Evolutionary conservation across 371 early-diverging fungal genomes (phyloP), one percentile per base, ranked within the genome.

Genomic region (Zancudomyces culisetae): DNA sequence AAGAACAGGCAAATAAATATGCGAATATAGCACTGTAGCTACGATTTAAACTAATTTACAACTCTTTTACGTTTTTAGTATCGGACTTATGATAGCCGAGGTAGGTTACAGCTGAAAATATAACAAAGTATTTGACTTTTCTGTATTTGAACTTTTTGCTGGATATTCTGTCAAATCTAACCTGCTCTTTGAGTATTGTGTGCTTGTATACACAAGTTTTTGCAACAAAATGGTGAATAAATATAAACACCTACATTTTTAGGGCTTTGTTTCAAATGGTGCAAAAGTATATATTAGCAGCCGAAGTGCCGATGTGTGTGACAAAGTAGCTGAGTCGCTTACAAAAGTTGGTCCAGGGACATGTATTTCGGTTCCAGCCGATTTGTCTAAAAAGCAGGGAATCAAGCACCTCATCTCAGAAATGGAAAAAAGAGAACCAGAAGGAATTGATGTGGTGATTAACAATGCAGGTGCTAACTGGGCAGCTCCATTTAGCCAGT

Each of bases 391-490:
- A 28, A 46, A 72, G 18, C 75, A 72, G 0, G 77, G 81, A 49
- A 66, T 76, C 29, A 64, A 81, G 46, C 55, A 62, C 15, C 64
- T 89, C 13, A 81, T 79, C 1, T 61, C 51, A 4, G 70, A 74
- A 59, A 53, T 91, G 15, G 56, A 58, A 22, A 64, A 76, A 52
- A 68, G 60, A 20, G 89, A 87, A 60, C 55, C 59, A 1, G 3
- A 59, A 67, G 85, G 83, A 57, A 68, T 91, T 49, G 74, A 91
- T 59, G 73, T 91, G 12, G 70, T 92, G 19, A 72, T 91, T 27
- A 90, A 91, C 63, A 90, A 90, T 62, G 76, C 83, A 19, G 86
- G 86, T 1, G 85, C 83, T 40, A 84, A 75, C n/a, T 84, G 82
- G 80, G 80, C 74, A 30, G 76, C 71, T 13, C 59, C 72, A 27